Conservation (phyloP, 2,329 filamentous ascomycete genomes). For the Stagonosporopsis rhizophila region DNA sequence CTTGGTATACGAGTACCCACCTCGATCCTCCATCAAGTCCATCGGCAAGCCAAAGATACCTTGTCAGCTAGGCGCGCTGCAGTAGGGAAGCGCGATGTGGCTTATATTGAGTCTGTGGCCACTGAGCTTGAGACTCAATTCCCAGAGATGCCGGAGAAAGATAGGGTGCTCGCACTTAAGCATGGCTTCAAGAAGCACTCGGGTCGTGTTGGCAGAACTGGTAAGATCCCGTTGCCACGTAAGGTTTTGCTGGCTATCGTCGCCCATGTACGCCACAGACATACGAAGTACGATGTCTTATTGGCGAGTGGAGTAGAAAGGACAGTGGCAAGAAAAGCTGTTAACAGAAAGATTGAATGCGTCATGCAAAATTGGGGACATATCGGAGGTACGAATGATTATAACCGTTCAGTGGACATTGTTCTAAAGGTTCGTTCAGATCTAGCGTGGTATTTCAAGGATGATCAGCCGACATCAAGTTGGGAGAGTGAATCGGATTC, state of each 20-base stretch:
- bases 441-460: conserved; percentile 23
- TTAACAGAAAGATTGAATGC: conserved; percentile 30
- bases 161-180: conserved; percentile 47
- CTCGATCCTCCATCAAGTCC: conserved; percentile 49
- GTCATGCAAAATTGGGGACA: conserved; percentile 38
- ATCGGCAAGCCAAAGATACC: conserved; percentile 50
- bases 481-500: not conserved
- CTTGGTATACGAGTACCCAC: conserved; percentile 55
- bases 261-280: conserved; percentile 58
- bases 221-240: conserved; percentile 46
- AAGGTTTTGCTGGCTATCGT: conserved; percentile 57
- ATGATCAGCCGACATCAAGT: not conserved
- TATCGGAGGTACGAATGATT: conserved; percentile 26
- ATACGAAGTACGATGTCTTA: conserved; percentile 58
- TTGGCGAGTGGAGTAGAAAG: conserved; percentile 31
- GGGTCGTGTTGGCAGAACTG: conserved; percentile 57
- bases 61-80: conserved; percentile 50
- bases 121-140: conserved; percentile 51
- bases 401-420: not conserved
- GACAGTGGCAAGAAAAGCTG: conserved; percentile 32
- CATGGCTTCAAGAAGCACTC: conserved; percentile 57
- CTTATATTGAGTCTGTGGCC: conserved; percentile 29
- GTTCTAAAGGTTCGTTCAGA: conserved; percentile 14
- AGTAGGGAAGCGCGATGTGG: conserved; percentile 43
- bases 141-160: conserved; percentile 50